These are phyloP conservation scores for Mycena floridula DNA, from an alignment of 768 basidiomycete genomes.

Conservation along the genomic window DNA sequence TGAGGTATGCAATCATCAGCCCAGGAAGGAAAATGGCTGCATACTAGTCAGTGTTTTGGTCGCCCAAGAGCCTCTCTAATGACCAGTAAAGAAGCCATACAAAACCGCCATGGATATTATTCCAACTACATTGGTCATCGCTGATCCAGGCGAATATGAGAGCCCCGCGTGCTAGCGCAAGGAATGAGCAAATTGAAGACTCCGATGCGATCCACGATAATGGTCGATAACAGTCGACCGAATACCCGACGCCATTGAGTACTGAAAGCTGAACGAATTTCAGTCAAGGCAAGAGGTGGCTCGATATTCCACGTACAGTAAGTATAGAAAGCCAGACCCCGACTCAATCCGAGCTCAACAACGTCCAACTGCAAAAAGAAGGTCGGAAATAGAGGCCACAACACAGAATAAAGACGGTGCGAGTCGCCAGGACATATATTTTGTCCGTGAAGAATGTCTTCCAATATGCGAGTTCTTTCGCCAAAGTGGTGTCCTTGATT, in stretches of 20 bases:
- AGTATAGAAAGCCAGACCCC: slow-evolving; percentile 33
- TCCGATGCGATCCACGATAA: slow-evolving; percentile 36
- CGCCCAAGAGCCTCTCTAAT: background rate
- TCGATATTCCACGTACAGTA: slow-evolving; percentile 17
- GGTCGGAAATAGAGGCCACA: slow-evolving; percentile 23
- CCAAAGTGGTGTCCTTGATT: slow-evolving; percentile 1
- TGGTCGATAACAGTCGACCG: slow-evolving; percentile 43
- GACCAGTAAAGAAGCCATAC: slow-evolving; percentile 43
- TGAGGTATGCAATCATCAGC: slow-evolving; percentile 4
- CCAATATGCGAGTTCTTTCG: background rate
- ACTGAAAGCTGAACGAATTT: slow-evolving; percentile 34
- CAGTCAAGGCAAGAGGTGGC: background rate
- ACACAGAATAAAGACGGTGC: slow-evolving; percentile 6
- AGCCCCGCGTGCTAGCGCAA: slow-evolving; percentile 26
- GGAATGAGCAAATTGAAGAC: slow-evolving; percentile 35
- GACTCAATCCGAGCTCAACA: slow-evolving; percentile 20
- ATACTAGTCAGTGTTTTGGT: slow-evolving; percentile 1
- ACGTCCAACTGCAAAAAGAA: slow-evolving; percentile 35
- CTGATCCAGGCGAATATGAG: slow-evolving; percentile 37
- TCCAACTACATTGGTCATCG: slow-evolving; percentile 22
- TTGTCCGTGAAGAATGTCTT: background rate
- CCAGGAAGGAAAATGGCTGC: slow-evolving; percentile 1
- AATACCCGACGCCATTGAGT: slow-evolving; percentile 46
- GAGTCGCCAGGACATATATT: background rate
- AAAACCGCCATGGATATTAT: slow-evolving; percentile 32